Base-by-base conservation (phyloP, 148 eudicot genomes). In the Drosera capensis region DNA sequence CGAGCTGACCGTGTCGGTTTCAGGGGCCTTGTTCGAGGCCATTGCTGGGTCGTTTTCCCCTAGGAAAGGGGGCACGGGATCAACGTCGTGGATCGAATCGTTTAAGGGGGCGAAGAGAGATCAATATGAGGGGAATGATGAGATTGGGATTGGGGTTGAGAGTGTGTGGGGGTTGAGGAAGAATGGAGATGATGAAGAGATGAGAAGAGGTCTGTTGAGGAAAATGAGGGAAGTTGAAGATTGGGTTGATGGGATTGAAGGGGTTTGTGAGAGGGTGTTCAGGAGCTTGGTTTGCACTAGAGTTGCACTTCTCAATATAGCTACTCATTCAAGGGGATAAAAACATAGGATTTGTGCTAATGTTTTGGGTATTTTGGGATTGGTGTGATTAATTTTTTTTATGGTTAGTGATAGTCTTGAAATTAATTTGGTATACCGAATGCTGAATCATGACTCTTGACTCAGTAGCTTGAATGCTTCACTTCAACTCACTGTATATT, bases 201-300 rank as follows among this genome's bases (percentile, higher is more conserved):
- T 70, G 67, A 78, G 69, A 28, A 65, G 37, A 57, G 37, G 25
- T 16, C 55, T 70, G 47, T 64, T 71, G 53, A 79, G 72, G 64
- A 70, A 31, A 40, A 73, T 86, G 88, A 51, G 63, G 24, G 74
- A 66, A 4, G 22, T 82, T 73, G 96, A 86, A 23, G 82, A 74
- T 25, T 71, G 82, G 46, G 55, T 79, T 41, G 60, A 52, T 23
- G 77, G 64, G 43, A 73, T 86, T 67, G 96, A 86, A 56, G 55
- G 39, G 47, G 57, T 71, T 14, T 75, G 82, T 62, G 94, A 82
- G 39, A 82, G 60, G 58, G 85, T 74, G 49, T 82, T 86, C 42
- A 76, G 96, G 76, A 79, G 94, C 45, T 72, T 82, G 59, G 71
- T 86, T 26, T 73, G 73, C 19, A 74, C 87, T 1, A 70, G 96